These are phyloP conservation scores for Gryganskiella cystojenkinii DNA, from an alignment of 192 early-diverging fungal species.

Conservation along the genomic window DNA sequence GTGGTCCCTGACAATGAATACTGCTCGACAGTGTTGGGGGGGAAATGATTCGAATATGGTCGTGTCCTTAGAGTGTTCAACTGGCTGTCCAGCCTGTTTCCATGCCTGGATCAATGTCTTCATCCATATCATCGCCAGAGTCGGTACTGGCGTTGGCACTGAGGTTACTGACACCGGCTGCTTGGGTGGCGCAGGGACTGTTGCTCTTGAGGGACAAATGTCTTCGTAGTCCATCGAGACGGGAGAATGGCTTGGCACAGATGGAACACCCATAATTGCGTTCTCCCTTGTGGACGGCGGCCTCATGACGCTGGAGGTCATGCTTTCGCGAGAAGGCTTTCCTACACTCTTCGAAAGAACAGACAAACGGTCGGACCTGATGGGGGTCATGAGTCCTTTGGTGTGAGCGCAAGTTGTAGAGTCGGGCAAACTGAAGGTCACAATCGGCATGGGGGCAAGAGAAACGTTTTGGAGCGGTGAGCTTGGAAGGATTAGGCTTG, in stretches of 20 bases:
- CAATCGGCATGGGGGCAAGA: constrained; percentile 60
- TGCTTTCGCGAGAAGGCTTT: constrained; percentile 73
- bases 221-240: constrained; percentile 73
- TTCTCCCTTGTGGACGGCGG: constrained; percentile 68
- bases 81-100: no score
- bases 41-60: no score
- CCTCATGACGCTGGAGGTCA: constrained; percentile 74
- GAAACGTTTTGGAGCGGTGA: constrained; percentile 48
- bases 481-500: neutral
- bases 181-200: neutral
- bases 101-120: no score
- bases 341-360: constrained; percentile 54
- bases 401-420: constrained; percentile 74
- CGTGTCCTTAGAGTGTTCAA: no score
- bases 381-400: constrained; percentile 70
- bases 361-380: constrained; percentile 65
- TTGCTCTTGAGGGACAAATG: constrained; percentile 44
- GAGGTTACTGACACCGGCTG: no score
- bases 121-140: no score
- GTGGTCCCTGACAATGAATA: no score
- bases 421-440: constrained; percentile 63
- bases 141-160: no score
- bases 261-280: constrained; percentile 59
- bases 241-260: constrained; percentile 65
- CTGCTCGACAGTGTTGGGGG: no score